Conservation (phyloP, 2,329 filamentous ascomycete genomes). For the Acarospora socialis region DNA sequence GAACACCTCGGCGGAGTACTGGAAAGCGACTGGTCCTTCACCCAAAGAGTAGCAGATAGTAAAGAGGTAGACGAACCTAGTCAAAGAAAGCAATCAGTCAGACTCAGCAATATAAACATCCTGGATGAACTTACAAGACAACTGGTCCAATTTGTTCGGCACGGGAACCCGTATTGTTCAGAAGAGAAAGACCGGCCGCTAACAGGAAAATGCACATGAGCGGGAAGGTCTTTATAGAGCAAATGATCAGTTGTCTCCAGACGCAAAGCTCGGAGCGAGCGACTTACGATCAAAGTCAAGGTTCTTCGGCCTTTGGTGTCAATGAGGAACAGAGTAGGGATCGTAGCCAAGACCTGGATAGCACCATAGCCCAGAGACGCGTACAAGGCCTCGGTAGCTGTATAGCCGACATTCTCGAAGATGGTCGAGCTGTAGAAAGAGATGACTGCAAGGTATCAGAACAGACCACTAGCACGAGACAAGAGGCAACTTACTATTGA, state of each 20-base stretch:
- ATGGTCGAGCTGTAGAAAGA: constrained; percentile 6
- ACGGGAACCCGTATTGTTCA: constrained; percentile 14
- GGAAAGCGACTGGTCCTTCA: constrained; percentile 24
- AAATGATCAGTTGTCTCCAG: constrained; percentile 1
- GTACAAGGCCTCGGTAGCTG: constrained; percentile 18
- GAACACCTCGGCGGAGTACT: constrained; percentile 19
- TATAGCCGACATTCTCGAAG: constrained; percentile 19
- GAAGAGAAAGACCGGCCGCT: constrained; percentile 22
- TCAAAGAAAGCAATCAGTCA: not conserved
- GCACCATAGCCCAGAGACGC: constrained; percentile 25
- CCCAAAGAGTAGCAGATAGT: constrained; percentile 24
- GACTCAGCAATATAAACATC: not conserved
- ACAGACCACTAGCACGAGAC: not conserved
- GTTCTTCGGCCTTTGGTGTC: constrained; percentile 25
- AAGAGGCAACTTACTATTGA: constrained; percentile 13
- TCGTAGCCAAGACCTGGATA: constrained; percentile 23
- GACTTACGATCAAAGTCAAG: constrained; percentile 16
- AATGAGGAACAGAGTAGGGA: constrained; percentile 25
- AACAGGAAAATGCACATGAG: constrained; percentile 24
- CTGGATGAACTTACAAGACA: constrained; percentile 15
- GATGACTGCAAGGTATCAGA: constrained; percentile 10
- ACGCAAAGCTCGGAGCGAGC: not conserved
- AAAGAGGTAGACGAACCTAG: constrained; percentile 22
- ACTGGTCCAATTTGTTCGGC: constrained; percentile 22
- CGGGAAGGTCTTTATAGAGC: constrained; percentile 20